Evolutionary conservation across 2,329 filamentous ascomycete species (phyloP), one percentile per base, ranked within the genome.

Genomic region (Tolypocladium ovalisporum): DNA sequence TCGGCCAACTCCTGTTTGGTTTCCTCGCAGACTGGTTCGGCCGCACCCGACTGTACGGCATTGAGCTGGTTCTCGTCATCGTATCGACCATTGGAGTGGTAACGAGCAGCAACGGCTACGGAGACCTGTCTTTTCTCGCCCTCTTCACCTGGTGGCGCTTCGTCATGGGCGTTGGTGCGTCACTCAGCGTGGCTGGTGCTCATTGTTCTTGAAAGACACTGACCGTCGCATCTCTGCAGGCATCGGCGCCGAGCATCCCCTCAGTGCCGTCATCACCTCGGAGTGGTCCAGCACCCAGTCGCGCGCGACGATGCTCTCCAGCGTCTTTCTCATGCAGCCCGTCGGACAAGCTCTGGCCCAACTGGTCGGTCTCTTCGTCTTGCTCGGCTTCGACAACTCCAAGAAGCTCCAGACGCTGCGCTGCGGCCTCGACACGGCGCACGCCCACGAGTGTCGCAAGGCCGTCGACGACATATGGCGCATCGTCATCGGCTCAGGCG

Each of bases 321-420:
- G 79, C 4, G 84, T 88, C 36, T 88, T 88, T 66, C 76, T 86
- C 63, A 87, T 86, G 80, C 85, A 88, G 62, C 84, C 85, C 1
- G 71, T 88, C 10, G 85, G 85, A 7, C 85, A 88, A 64, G 79
- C 86, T 2, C 74, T 85, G 1, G 84, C 84, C 17, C 84, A 86
- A 60, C 68, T 86, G 6, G 81, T 87, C 13, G 81, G 82, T 4
- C 70, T 86, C 5, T 77, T 73, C 69, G 78, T 80, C 12, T 66
- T 80, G 13, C 69, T 80, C 3, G 76, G 77, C 22, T 73, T 76
- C 22, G 69, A 79, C 57, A 65, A 69, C 59, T 71, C 67, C 19
- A 72, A 75, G 53, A 66, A 73, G 32, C 64, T 80, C 22, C 68
- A 74, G 42, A 75, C 67, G 4, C 72, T 76, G 71, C 74, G 75